Conservation (phyloP, 768 basidiomycete species). For the Hericium coralloides region DNA sequence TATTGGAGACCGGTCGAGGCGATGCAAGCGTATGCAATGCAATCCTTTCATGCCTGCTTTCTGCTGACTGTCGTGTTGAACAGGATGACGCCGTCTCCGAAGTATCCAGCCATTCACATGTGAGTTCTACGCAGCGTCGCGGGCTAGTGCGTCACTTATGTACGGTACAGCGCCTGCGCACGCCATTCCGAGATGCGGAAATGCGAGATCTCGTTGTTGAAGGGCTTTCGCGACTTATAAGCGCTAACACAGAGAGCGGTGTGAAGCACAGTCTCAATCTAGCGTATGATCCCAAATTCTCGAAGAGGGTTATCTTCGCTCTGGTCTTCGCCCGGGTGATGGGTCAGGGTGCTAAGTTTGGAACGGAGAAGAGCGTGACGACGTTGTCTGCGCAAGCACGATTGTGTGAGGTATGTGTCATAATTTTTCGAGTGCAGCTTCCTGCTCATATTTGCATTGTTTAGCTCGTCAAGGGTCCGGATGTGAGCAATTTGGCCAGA, state of each 20-base stretch:
- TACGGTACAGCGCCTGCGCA: conserved; percentile 11
- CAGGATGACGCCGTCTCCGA: conserved; percentile 22
- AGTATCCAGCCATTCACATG: conserved; percentile 18
- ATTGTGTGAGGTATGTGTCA: conserved; percentile 24
- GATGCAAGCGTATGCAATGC: not conserved
- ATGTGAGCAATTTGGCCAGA: conserved; percentile 35
- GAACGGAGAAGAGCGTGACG: conserved; percentile 36
- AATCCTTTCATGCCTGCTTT: not conserved
- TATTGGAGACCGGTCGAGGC: conserved; percentile 41
- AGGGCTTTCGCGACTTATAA: conserved; percentile 73
- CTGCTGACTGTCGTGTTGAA: not conserved
- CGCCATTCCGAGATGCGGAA: conserved; percentile 27
- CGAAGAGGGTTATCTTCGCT: conserved; percentile 72
- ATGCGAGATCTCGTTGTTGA: conserved; percentile 71
- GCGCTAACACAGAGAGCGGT: conserved; percentile 78
- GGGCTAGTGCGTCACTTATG: not conserved
- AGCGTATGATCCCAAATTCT: conserved; percentile 64
- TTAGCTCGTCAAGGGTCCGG: conserved; percentile 65
- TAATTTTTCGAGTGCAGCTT: not conserved
- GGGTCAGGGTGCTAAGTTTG: conserved; percentile 71
- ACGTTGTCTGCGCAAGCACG: conserved; percentile 19
- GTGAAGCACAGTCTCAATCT: conserved; percentile 81
- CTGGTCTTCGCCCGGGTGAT: conserved; percentile 79
- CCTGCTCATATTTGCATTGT: not conserved
- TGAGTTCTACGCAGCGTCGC: not conserved